Evolutionary conservation across 805 yeast genomes (phyloP), one percentile per base, ranked within the genome.

Genomic region (Suhomyces canberraensis): DNA sequence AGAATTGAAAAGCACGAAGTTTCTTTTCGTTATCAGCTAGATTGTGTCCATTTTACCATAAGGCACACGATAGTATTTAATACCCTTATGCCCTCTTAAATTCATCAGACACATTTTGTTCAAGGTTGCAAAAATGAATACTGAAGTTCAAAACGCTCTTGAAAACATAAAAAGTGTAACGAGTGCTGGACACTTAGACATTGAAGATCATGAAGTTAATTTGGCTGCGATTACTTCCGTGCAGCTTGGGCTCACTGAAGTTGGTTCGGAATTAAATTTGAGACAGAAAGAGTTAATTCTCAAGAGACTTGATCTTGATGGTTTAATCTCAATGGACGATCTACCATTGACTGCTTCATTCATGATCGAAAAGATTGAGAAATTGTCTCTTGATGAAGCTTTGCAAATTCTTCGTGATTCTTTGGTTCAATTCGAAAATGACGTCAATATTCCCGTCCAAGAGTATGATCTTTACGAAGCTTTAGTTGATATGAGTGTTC

Each of bases 401-500:
- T 26, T 64, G 7, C 42, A 39, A 6, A 52, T 63, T 21, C 54
- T 65, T 33, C 51, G 55, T 31, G 54, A 49, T n/a, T 51, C 59
- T 2, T 28, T 63, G 24, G 54, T 38, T 3, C 60, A 55, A 2
- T 66, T 61, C 35, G 37, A 40, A 1, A 58, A 47, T 14, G 70
- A 65, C 37, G 54, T 57, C 17, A 65, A 64, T 40, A 55, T 60
- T 37, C 63, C 66, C 3, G 25, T 50, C 5, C 42, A 40, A 7
- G 64, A 51, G 31, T 52, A 47, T 30, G 56, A 47, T 4, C 50
- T 56, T 15, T 48, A 58, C 26, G 54, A 59, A 42, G 40, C 36
- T 8, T 38, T 53, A 29, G 19, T 53, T 18, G 39, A 21, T 13
- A 8, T 18, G 22, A 20, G 22, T 7, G 6, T n/a, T 8, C 26